Conservation (phyloP, 2,329 filamentous ascomycete genomes). For the Chrysoporthe deuterocubensis region DNA sequence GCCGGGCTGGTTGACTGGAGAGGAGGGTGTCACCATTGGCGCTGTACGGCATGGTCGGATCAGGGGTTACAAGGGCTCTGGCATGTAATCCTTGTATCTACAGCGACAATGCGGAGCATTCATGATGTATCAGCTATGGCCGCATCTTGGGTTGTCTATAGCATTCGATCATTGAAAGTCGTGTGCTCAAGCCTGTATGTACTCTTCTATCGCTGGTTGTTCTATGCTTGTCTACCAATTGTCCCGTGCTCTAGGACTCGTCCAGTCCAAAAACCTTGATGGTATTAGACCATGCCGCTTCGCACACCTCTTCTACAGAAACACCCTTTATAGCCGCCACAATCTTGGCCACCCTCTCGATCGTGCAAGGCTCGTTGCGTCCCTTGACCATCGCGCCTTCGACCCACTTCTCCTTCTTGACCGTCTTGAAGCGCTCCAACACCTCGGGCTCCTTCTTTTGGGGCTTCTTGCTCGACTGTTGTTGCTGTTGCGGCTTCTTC, state of each 20-base stretch:
- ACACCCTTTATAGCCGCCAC: conserved; percentile 86
- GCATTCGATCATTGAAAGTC: not conserved
- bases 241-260: conserved; percentile 31
- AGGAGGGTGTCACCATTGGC: conserved; percentile 78
- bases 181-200: not conserved
- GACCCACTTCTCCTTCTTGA: conserved; percentile 96
- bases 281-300: conserved; percentile 85
- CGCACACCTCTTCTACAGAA: conserved; percentile 78
- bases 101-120: conserved; percentile 27
- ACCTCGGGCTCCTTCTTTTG: conserved; percentile 68
- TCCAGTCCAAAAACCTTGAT: conserved; percentile 77
- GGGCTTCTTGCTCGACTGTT: conserved; percentile 47
- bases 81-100: conserved; percentile 41
- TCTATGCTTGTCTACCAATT: conserved; percentile 39
- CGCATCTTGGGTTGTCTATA: conserved; percentile 4
- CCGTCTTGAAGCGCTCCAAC: conserved; percentile 74
- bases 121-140: not conserved
- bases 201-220: conserved; percentile 1
- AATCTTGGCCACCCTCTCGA: conserved; percentile 84
- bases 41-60: conserved; percentile 71
- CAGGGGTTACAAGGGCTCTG: conserved; percentile 59
- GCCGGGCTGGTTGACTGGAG: conserved; percentile 91
- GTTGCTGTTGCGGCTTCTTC: conserved; percentile 38
- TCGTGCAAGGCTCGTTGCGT: conserved; percentile 88
- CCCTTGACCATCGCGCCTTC: conserved; percentile 91